Percentiles rank a stretch among this genome's conserved stretches.
phyloP scores from a whole-genome alignment of 352 stramenopile species.

The Globisporangium polare region DNA sequence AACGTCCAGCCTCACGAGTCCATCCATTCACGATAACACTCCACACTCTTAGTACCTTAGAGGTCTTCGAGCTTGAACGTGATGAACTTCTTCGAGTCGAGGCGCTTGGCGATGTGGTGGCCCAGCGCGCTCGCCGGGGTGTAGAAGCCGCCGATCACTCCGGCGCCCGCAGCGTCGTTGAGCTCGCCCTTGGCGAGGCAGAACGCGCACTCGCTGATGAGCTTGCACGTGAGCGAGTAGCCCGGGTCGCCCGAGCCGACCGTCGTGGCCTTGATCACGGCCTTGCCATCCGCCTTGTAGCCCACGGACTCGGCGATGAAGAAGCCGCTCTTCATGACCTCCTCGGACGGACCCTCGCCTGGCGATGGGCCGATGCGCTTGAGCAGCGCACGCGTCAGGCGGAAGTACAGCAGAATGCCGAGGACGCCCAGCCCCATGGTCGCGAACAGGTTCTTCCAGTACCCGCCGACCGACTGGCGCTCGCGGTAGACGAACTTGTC shows the following conservation, averaged over 20 bases:
- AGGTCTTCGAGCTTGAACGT: conserved; percentile 35
- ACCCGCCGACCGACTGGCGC: conserved; percentile 41
- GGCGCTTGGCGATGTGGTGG: conserved; percentile 40
- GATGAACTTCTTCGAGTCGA: conserved; percentile 57
- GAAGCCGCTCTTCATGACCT: conserved; percentile 77
- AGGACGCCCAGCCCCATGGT: conserved; percentile 19
- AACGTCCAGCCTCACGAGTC: too few species aligned
- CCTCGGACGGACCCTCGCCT: conserved; percentile 75
- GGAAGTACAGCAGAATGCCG: conserved; percentile 49
- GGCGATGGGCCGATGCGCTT: conserved; percentile 65
- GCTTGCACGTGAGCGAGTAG: conserved; percentile 48
- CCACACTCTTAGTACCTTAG: not conserved
- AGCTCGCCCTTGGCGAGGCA: conserved; percentile 53
- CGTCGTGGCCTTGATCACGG: conserved; percentile 35
- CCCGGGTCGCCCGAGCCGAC: conserved; percentile 48
- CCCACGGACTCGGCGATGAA: conserved; percentile 51
- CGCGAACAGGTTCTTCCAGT: conserved; percentile 14
- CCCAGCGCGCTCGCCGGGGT: conserved; percentile 58
- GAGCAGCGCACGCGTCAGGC: conserved; percentile 51
- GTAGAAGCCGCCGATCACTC: conserved; percentile 45
- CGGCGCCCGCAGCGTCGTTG: not conserved
- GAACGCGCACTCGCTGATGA: conserved; percentile 60
- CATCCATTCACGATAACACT: not conserved
- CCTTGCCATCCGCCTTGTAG: conserved; percentile 39
- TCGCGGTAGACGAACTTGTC: conserved; percentile 64